Conservation (phyloP, 164 flowering plant genomes). For the Protea cynaroides region DNA sequence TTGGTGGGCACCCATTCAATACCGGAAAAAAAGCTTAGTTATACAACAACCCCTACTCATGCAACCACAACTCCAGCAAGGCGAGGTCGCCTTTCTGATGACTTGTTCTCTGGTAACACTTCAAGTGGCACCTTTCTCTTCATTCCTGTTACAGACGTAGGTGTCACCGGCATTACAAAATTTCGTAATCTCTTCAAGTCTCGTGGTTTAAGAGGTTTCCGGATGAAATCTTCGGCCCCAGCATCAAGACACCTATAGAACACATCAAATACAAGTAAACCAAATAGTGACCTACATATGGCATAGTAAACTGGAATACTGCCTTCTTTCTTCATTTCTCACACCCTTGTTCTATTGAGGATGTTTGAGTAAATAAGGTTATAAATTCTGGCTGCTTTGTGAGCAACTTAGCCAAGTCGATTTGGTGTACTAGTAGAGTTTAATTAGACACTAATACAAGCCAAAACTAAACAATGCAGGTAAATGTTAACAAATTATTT, state of each 20-base stretch:
- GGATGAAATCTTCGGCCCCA: conserved; percentile 30
- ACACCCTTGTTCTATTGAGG: too few species aligned
- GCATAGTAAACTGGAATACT: too few species aligned
- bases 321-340: too few species aligned
- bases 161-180: conserved; percentile 12
- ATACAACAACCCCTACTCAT: neutral
- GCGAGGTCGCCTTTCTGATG: conserved; percentile 21
- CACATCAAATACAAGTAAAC: neutral
- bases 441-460: too few species aligned
- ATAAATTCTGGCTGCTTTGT: too few species aligned
- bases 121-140: conserved; percentile 24
- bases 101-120: conserved; percentile 19
- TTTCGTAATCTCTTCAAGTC: conserved; percentile 17
- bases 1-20: conserved; percentile 2
- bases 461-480: too few species aligned
- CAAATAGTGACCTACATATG: too few species aligned
- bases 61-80: conserved; percentile 26
- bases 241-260: conserved; percentile 18
- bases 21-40: neutral
- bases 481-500: too few species aligned
- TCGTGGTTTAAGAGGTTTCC: conserved; percentile 16
- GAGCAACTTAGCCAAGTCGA: too few species aligned
- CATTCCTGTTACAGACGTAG: conserved; percentile 10
- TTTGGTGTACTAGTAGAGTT: too few species aligned
- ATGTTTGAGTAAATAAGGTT: too few species aligned